These are phyloP conservation scores for Colletotrichum sublineola DNA, from an alignment of 2,329 filamentous ascomycete genomes.

Conservation along the genomic window DNA sequence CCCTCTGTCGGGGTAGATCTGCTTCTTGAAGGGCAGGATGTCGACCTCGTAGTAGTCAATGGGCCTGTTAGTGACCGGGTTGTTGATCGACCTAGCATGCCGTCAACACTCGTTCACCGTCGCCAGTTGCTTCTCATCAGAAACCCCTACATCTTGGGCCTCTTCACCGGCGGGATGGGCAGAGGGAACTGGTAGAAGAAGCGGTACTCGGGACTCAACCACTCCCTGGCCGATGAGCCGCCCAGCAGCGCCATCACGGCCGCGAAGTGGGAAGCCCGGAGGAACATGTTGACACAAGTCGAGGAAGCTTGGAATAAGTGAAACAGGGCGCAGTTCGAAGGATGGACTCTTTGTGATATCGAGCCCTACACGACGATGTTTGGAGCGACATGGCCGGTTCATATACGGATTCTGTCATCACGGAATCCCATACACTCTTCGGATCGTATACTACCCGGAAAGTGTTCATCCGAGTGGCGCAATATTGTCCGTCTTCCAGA, in stretches of 20 bases:
- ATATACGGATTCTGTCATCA: slow-evolving; percentile 1
- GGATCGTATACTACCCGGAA: slow-evolving; percentile 7
- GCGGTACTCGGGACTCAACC: slow-evolving; percentile 52
- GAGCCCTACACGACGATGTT: not conserved
- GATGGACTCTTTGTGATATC: slow-evolving; percentile 1
- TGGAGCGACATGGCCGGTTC: not conserved
- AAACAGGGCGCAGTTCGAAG: not conserved
- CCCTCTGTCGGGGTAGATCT: slow-evolving; percentile 54
- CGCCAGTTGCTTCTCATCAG: not conserved
- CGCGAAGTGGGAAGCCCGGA: slow-evolving; percentile 15
- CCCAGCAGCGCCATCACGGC: slow-evolving; percentile 30
- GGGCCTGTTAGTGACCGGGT: slow-evolving; percentile 48
- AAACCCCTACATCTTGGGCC: slow-evolving; percentile 54
- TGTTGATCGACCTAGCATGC: slow-evolving; percentile 36
- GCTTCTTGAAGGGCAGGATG: slow-evolving; percentile 50
- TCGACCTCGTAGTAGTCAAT: slow-evolving; percentile 53
- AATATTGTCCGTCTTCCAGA: not conserved
- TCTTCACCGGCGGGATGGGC: slow-evolving; percentile 59
- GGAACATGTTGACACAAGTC: slow-evolving; percentile 15
- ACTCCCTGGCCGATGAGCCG: slow-evolving; percentile 40
- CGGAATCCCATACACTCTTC: not conserved
- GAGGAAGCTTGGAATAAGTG: not conserved
- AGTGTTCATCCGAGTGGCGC: slow-evolving; percentile 20
- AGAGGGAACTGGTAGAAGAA: slow-evolving; percentile 57
- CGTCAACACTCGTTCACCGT: not conserved